These are phyloP conservation scores for Yueomyces sinensis DNA, from an alignment of 805 yeast species.

Conservation along the genomic window DNA sequence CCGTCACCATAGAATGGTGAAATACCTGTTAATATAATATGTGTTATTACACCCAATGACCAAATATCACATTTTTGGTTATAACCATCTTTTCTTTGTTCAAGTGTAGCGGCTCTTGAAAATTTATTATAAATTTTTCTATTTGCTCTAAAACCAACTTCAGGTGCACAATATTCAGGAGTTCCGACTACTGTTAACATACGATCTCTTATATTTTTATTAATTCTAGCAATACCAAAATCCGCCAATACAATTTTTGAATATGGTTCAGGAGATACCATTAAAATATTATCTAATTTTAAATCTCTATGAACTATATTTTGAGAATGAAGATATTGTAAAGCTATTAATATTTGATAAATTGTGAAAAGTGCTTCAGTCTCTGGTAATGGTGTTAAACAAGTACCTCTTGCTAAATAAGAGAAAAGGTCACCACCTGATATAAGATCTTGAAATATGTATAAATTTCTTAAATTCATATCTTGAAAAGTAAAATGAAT, in stretches of 20 bases:
- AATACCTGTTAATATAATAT: constrained; percentile 47
- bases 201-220: constrained; percentile 15
- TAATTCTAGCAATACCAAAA: constrained; percentile 43
- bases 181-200: constrained; percentile 47
- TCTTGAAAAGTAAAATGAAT: constrained; percentile 26
- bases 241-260: constrained; percentile 50
- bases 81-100: constrained; percentile 28
- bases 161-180: constrained; percentile 64
- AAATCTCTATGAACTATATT: constrained; percentile 56
- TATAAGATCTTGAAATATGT: constrained; percentile 35
- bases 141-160: constrained; percentile 35
- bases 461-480: constrained; percentile 18
- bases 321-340: constrained; percentile 38
- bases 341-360: constrained; percentile 44
- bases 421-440: constrained; percentile 51
- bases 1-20: constrained; percentile 49
- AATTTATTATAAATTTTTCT: constrained; percentile 16
- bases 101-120: constrained; percentile 16
- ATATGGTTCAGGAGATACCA: constrained; percentile 38
- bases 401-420: constrained; percentile 32
- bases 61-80: constrained; percentile 50
- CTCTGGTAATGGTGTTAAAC: constrained; percentile 34
- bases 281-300: constrained; percentile 50
- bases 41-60: constrained; percentile 52
- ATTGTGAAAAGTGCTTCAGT: constrained; percentile 39